Evolutionary conservation across 495 filamentous ascomycete species (phyloP).

Genomic region (Bacidia gigantensis): DNA sequence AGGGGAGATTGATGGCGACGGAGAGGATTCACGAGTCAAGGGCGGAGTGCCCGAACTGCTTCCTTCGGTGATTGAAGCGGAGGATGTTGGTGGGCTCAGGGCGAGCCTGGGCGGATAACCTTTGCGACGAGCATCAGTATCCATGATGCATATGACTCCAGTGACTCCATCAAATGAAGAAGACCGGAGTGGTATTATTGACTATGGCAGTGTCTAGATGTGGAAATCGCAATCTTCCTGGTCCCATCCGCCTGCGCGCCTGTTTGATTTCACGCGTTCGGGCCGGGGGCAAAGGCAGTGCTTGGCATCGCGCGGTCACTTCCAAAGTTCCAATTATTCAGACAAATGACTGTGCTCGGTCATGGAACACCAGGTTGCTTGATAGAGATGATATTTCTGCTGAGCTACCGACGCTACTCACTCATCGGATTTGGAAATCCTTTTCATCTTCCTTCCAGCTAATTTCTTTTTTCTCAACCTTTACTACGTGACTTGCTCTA

Average conservation of each 20-base stretch:
- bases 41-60: constrained; percentile 14
- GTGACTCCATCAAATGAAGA: no score
- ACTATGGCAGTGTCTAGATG: no score
- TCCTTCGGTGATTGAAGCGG: constrained; percentile 10
- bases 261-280: neutral
- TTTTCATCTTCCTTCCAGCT: constrained; percentile 47
- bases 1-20: constrained; percentile 22
- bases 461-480: constrained; percentile 44
- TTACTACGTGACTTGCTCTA: constrained; percentile 14
- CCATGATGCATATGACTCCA: neutral
- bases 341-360: no score
- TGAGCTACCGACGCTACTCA: no score
- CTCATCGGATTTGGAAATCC: constrained; percentile 41
- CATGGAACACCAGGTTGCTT: no score
- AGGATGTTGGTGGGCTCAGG: constrained; percentile 5
- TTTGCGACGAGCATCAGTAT: neutral
- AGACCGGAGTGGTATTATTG: no score
- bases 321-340: no score
- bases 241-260: neutral
- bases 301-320: no score
- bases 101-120: constrained; percentile 1
- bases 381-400: no score
- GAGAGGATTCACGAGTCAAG: constrained; percentile 29
- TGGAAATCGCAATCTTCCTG: no score
- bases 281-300: neutral